Evolutionary conservation across 2,329 filamentous ascomycete genomes (phyloP).

Genomic region (Calonectria honghensis): DNA sequence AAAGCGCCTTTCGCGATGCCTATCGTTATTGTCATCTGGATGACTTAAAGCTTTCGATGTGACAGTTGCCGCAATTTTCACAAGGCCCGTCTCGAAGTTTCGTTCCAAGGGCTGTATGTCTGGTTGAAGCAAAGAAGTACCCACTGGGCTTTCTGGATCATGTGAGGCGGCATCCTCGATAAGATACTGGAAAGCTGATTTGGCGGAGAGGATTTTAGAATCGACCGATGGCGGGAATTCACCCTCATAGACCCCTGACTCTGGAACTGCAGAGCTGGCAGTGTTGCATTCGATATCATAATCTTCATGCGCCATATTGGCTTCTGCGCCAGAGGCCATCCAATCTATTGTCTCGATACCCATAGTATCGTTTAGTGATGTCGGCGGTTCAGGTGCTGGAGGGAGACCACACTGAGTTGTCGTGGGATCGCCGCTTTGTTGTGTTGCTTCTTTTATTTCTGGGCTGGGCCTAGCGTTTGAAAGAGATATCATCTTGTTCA

Average conservation of each 20-base stretch:
- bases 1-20: not conserved
- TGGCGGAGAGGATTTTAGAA: not conserved
- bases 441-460: not conserved
- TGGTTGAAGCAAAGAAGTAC: not conserved
- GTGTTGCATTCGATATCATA: not conserved
- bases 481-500: not conserved
- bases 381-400: not conserved
- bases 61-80: not conserved
- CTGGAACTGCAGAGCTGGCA: not conserved
- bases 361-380: not conserved
- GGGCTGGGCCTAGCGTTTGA: not conserved
- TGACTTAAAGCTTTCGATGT: not conserved
- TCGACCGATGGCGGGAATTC: not conserved
- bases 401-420: not conserved
- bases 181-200: not conserved
- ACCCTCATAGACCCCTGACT: not conserved
- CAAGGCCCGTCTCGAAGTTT: not conserved
- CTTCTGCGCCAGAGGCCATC: not conserved
- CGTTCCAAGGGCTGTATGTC: rapidly evolving
- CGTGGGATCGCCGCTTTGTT: not conserved
- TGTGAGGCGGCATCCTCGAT: not conserved
- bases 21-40: not conserved
- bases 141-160: not conserved
- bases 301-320: not conserved
- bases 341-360: not conserved